Evolutionary conservation across 192 early-diverging fungal genomes (phyloP), one percentile per base, ranked within the genome.

Genomic region (Coemansia sp.): DNA sequence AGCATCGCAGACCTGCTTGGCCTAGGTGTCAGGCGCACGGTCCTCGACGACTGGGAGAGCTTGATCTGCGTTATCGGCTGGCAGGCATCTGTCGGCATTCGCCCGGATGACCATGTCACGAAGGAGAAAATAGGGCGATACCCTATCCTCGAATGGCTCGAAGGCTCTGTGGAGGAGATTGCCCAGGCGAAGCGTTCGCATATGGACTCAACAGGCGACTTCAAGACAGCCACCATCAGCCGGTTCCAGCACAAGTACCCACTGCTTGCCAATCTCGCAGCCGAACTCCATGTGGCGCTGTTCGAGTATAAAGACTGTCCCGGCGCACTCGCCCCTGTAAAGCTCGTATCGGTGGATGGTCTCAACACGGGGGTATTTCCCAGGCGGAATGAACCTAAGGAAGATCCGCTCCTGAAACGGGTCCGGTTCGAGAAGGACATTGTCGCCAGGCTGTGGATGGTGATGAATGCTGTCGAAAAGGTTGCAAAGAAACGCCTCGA

Each of bases 31-130:
- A 4, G 3, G 5, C 35, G 47, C 41, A 41, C 41, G 2, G 23
- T 4, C 5, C 43, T 60, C 11, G 47, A 67, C 33, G 51, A 60
- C 26, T 45, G 51, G 42, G 64, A 67, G 28, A 54, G 44, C 19
- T 18, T 60, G 14, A 22, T 60, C 6, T 56, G 46, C 35, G 3
- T 64, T 9, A 14, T 64, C 8, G 51, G 62, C 46, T 64, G 55
- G 53, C 19, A 46, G n/a, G 54, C 34, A 4, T 56, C 62, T 2
- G 16, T 14, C 17, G 65, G 52, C 2, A 25, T 53, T n/a, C n/a
- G n/a, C n/a, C n/a, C n/a, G n/a, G n/a, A n/a, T n/a, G n/a, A n/a
- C n/a, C n/a, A n/a, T n/a, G n/a, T n/a, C n/a, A n/a, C n/a, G n/a
- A n/a, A n/a, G n/a, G n/a, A n/a, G n/a, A n/a, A n/a, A n/a, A n/a